Conservation (phyloP, 345 rosid species). For the Excoecaria agallocha region DNA sequence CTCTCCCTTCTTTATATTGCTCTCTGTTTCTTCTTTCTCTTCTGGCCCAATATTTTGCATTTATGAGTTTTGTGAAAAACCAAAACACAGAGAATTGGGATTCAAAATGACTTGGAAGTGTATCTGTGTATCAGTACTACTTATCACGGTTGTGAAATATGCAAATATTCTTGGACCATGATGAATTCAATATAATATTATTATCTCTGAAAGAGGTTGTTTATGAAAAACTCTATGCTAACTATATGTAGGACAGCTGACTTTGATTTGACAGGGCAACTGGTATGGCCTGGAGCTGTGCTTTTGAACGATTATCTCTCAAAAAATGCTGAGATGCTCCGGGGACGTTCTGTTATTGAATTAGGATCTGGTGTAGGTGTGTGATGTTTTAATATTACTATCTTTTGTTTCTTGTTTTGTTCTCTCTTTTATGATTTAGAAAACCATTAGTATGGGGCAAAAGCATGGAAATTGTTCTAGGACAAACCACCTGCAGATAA, state of each 20-base stretch:
- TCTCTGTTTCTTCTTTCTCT: too few relatives aligned
- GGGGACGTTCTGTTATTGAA: constrained; percentile 73
- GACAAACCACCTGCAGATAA: background rate
- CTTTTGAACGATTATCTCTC: constrained; percentile 78
- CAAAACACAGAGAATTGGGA: too few relatives aligned
- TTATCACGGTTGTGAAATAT: too few relatives aligned
- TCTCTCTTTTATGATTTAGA: background rate
- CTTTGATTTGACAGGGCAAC: constrained; percentile 92
- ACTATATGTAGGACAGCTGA: constrained; percentile 60
- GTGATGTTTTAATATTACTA: constrained; percentile 8
- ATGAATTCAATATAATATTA: background rate
- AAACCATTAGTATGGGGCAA: background rate
- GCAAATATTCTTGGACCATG: too few relatives aligned
- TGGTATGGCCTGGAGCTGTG: constrained; percentile 95
- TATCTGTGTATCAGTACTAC: too few relatives aligned
- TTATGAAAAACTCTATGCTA: constrained; percentile 14
- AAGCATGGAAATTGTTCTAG: background rate
- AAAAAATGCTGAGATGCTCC: constrained; percentile 61
- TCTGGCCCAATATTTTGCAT: too few relatives aligned
- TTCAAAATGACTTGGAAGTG: background rate
- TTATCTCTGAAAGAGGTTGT: background rate
- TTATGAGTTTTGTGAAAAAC: too few relatives aligned
- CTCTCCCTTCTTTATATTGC: too few relatives aligned
- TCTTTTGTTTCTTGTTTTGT: background rate
- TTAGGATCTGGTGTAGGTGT: constrained; percentile 91